Conservation (phyloP, 352 stramenopile genomes). For the Globisporangium cystogenes region DNA sequence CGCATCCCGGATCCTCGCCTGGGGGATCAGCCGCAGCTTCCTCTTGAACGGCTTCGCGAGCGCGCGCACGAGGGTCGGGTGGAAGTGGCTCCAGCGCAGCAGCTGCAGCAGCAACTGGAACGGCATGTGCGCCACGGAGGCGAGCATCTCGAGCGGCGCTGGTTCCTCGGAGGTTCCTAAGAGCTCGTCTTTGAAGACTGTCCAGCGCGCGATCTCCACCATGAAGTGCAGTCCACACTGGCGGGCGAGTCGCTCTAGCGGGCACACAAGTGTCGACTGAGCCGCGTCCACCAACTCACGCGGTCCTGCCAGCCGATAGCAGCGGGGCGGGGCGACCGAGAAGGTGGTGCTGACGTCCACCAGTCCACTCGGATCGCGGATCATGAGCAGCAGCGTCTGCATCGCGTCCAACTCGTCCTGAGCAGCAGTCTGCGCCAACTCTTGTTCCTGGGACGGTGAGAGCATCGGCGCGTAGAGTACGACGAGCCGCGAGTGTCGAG, state of each 20-base stretch:
- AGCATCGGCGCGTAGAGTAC: slow-evolving; percentile 9
- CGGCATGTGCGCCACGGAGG: slow-evolving; percentile 35
- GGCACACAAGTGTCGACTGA: slow-evolving; percentile 8
- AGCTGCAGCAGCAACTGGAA: slow-evolving; percentile 68
- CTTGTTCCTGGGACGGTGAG: not conserved
- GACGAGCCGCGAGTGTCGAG: slow-evolving; percentile 4
- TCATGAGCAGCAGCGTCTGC: slow-evolving; percentile 12
- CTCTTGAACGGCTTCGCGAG: slow-evolving; percentile 37
- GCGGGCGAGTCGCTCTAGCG: slow-evolving; percentile 30
- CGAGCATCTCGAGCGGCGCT: slow-evolving; percentile 20
- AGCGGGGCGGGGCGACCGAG: not conserved
- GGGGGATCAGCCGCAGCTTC: slow-evolving; percentile 44
- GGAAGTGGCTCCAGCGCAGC: slow-evolving; percentile 70
- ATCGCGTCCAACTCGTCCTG: no score
- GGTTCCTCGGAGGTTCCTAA: not conserved
- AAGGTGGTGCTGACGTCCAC: slow-evolving; percentile 1
- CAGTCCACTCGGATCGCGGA: slow-evolving; percentile 6
- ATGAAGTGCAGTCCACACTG: slow-evolving; percentile 57
- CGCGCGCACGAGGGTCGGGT: slow-evolving; percentile 31
- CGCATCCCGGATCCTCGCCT: slow-evolving; percentile 28
- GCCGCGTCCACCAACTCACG: slow-evolving; percentile 6
- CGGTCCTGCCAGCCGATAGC: not conserved
- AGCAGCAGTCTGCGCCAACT: not conserved
- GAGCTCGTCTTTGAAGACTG: slow-evolving; percentile 3
- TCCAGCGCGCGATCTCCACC: slow-evolving; percentile 36